Percentiles rank a stretch among this genome's conserved stretches.
Evolutionary conservation across 2,329 filamentous ascomycete genomes (phyloP).

Genomic region (Annulohypoxylon truncatum): DNA sequence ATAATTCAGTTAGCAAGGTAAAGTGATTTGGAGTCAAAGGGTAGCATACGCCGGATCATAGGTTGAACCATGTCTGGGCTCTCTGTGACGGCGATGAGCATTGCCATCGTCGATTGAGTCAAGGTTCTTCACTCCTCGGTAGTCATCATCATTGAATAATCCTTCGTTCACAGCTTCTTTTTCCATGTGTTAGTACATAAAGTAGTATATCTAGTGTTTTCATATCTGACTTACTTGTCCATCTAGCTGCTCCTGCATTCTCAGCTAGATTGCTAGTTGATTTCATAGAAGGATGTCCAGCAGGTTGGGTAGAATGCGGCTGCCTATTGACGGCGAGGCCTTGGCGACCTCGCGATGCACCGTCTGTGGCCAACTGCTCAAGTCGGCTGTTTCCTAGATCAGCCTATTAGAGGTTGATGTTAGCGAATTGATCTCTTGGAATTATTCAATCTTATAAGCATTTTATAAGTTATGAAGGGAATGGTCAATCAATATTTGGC

Average conservation of each 20-base stretch:
- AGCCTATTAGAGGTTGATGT: slow-evolving; percentile 15
- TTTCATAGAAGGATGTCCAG: not conserved
- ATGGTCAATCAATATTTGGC: no score
- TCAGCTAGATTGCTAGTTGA: not conserved
- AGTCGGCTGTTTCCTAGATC: slow-evolving; percentile 41
- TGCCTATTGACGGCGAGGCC: not conserved
- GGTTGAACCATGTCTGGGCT: not conserved
- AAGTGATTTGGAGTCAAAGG: not conserved
- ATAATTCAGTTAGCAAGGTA: slow-evolving; percentile 1
- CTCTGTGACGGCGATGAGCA: slow-evolving; percentile 35
- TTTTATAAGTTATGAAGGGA: no score
- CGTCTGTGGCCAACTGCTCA: slow-evolving; percentile 37
- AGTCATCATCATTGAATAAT: slow-evolving; percentile 40
- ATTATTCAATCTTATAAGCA: no score
- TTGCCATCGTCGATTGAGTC: slow-evolving; percentile 42
- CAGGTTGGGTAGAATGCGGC: not conserved
- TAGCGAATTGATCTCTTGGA: no score
- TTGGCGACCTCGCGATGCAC: not conserved
- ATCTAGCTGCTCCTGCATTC: not conserved
- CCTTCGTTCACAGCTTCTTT: slow-evolving; percentile 36
- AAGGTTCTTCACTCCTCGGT: slow-evolving; percentile 31
- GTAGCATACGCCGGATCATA: slow-evolving; percentile 16
- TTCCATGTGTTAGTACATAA: slow-evolving; percentile 7
- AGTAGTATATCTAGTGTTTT: not conserved
- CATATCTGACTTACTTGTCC: slow-evolving; percentile 29